phyloP scores from a whole-genome alignment of 2,329 filamentous ascomycete genomes.

The Sclerotinia sclerotiorum region DNA sequence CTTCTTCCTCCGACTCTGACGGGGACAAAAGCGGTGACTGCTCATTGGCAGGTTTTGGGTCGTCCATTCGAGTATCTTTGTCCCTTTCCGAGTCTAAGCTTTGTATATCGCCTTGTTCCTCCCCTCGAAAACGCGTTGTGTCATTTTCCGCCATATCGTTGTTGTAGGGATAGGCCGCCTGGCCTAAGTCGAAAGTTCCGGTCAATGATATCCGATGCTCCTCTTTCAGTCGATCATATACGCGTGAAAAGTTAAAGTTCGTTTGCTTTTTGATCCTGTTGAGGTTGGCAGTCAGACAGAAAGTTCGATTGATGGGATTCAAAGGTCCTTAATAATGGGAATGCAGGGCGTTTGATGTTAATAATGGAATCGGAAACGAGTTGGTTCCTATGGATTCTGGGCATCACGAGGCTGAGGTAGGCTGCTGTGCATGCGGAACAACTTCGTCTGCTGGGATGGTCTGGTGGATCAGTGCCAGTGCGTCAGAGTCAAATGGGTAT shows the following conservation, averaged over 20 bases:
- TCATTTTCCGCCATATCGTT: slow-evolving; percentile 29
- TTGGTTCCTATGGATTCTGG: slow-evolving; percentile 1
- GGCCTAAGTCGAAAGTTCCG: neutral
- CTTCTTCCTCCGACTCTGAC: slow-evolving; percentile 40
- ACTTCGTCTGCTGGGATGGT: slow-evolving; percentile 14
- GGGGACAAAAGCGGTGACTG: slow-evolving; percentile 52
- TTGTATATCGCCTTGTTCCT: slow-evolving; percentile 22
- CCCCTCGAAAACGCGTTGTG: slow-evolving; percentile 15
- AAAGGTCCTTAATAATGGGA: neutral
- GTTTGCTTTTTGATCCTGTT: neutral
- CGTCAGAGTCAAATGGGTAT: slow-evolving; percentile 3
- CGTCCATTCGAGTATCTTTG: slow-evolving; percentile 2
- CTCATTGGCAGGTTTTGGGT: slow-evolving; percentile 44
- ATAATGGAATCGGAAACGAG: slow-evolving; percentile 1
- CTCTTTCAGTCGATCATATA: neutral
- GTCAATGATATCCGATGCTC: neutral
- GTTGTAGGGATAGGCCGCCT: neutral
- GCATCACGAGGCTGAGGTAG: slow-evolving; percentile 22
- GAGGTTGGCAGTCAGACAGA: neutral
- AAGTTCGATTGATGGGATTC: neutral
- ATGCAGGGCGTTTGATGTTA: neutral
- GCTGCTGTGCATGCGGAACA: slow-evolving; percentile 14
- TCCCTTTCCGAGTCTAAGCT: neutral
- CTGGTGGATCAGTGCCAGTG: slow-evolving; percentile 23
- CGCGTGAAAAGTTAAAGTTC: neutral